Base-by-base conservation (phyloP, 306 rosid genomes). In the Delonix regia region DNA sequence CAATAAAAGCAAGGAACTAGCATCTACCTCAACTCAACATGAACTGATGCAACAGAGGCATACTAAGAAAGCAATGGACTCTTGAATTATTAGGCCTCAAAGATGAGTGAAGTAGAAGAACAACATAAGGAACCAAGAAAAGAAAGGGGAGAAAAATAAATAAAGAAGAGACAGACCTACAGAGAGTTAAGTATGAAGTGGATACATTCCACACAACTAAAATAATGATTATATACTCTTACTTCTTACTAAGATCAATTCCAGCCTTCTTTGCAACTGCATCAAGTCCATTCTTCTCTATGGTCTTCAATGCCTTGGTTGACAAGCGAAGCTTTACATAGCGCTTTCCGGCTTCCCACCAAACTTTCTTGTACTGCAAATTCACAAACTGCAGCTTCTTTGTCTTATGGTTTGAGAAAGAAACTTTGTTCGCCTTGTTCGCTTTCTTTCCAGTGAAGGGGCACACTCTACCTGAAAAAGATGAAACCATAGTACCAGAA, bases 261-360 rank as follows among this genome's bases (percentile, higher is more conserved):
- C 97, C 97, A 0, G 98, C 98, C 85, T 94, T 94, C 87, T 91
- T 94, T 30, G 98, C 98, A 42, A 94, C 97, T 21, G 93, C 96
- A 77, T 94, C 98, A 22, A 91, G 88, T 61, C 98, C 98, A 38
- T 94, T 91, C 79, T 94, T 94, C 88, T 94, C 98, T 47, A 94
- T 91, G 70, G 97, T 94, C 80, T 94, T 94, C 83, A 94, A 77
- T 8, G 97, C 98, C 83, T 94, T 94, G 1, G 98, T 94, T 8
- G 98, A 94, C 57, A 94, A 38, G 0, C 98, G 91, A 61, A 94
- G 91, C 80, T 94, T 94, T 33, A 94, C 86, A 74, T n/a, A 94
- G 51, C 97, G 92, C 81, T 94, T 94, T 61, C 97, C 98, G 10
- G 94, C 96, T 85, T 94, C 98, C 98, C 97, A 94, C 96, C 97